Evolutionary conservation across 2,329 filamentous ascomycete species (phyloP).

Genomic region (Penicillium frequentans): DNA sequence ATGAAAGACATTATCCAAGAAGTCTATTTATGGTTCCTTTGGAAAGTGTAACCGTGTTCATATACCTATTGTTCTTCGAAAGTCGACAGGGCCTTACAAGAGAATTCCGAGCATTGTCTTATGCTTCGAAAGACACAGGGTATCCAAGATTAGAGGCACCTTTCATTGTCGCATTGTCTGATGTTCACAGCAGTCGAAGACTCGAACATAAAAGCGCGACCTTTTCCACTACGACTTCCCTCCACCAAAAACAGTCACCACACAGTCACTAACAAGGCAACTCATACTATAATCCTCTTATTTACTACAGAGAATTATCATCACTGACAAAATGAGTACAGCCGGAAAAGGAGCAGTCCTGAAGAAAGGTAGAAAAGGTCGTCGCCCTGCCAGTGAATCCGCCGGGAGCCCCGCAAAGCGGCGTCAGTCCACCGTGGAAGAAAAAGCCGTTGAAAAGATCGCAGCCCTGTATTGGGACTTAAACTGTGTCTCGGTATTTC

Average conservation of each 20-base stretch:
- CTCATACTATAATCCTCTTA: neutral
- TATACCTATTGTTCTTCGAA: neutral
- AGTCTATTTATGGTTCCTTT: too few species aligned
- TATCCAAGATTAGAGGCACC: neutral
- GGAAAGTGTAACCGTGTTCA: too few species aligned
- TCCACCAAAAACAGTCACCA: neutral
- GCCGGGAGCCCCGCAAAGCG: neutral
- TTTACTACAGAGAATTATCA: neutral
- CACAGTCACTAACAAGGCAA: neutral
- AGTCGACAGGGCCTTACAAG: neutral
- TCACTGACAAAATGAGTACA: neutral
- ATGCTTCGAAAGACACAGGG: neutral
- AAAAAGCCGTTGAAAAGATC: conserved; percentile 3
- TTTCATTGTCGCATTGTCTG: neutral
- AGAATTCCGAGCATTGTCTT: neutral
- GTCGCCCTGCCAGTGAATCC: too few species aligned
- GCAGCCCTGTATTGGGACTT: conserved; percentile 23
- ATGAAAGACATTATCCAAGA: too few species aligned
- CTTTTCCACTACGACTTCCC: neutral
- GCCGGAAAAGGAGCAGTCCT: too few species aligned
- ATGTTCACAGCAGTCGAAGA: neutral
- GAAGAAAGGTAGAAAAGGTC: too few species aligned
- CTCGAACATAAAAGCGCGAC: neutral
- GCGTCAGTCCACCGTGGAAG: neutral
- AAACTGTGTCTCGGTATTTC: conserved; percentile 11